Base-by-base conservation (phyloP, 257 asterid genomes). In the Plantago elongata region DNA sequence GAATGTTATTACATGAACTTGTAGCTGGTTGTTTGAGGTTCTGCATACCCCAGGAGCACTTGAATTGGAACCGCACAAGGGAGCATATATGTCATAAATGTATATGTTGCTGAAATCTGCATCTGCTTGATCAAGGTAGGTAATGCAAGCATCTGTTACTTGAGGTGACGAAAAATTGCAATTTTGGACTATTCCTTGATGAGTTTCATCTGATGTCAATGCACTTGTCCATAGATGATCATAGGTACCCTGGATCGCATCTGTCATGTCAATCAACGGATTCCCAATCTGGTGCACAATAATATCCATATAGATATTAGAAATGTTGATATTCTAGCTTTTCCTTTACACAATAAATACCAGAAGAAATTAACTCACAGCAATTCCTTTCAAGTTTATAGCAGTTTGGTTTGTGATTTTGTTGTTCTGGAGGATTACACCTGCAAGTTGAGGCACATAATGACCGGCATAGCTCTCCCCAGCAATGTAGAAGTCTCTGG, bases 361-460 rank as follows among this genome's bases (percentile, higher is more conserved):
- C 7, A 22, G 3, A 22, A 22, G 27, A 22, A 45, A 45, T 9
- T 9, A 49, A 49, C 34, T 57, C 62, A 14, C 48, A 3, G 62
- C 62, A 29, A 57, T 57, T 13, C 62, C 30, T 57, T 57, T 57
- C 5, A 57, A 38, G 48, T 57, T 57, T 38, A 38, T 9, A 46
- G 34, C 62, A 37, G 62, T 57, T 37, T 57, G 49, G 45, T 57
- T 37, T 7, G n/a, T 38, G 9, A 57, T 38, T 14, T 37, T 14
- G 30, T 57, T 57, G 62, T 57, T 57, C 42, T 11, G 1, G 9
- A 57, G 62, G 62, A 57, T 57, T 9, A 57, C 7, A 38, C 37
- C 34, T 7, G 48, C 62, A 5, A 57, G 49, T 46, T 57, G 49
- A 57, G 49, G 48, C 29, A 2, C 49, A 3, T 57, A 57, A 9